Conservation (phyloP, 2,329 filamentous ascomycete species). For the Colletotrichum lindemuthianum region DNA sequence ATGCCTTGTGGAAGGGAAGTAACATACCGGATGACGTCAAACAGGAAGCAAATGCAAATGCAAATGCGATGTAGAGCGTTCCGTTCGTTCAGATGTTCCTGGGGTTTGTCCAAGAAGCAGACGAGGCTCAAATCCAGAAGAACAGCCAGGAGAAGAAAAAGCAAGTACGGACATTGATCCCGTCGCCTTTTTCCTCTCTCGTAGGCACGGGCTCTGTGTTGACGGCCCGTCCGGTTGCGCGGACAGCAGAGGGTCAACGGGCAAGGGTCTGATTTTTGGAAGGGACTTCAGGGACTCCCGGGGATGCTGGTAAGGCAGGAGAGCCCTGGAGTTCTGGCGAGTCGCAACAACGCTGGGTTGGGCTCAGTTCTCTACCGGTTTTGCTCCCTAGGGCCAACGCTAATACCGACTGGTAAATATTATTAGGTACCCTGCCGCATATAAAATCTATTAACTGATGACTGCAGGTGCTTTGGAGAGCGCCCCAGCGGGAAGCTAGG, state of each 20-base stretch:
- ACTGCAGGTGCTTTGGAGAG: too few species aligned
- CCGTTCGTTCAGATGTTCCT: too few species aligned
- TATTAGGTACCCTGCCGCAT: too few species aligned
- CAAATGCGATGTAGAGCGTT: too few species aligned
- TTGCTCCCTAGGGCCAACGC: too few species aligned
- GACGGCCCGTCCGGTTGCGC: slow-evolving; percentile 32
- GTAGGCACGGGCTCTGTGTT: slow-evolving; percentile 14
- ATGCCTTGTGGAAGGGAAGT: not conserved
- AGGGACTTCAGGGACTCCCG: slow-evolving; percentile 31
- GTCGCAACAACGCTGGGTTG: too few species aligned
- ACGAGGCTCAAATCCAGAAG: slow-evolving; percentile 3
- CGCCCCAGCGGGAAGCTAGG: too few species aligned
- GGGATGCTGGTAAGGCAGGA: too few species aligned
- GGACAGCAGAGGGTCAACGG: slow-evolving; percentile 33
- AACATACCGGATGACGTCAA: slow-evolving; percentile 36
- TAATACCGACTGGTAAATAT: too few species aligned
- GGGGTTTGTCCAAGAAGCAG: not conserved
- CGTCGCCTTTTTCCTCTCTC: not conserved
- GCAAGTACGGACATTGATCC: slow-evolving; percentile 16
- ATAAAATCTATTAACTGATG: too few species aligned
- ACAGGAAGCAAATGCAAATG: slow-evolving; percentile 12
- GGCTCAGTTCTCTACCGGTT: too few species aligned
- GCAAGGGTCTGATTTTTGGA: slow-evolving; percentile 32
- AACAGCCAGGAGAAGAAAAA: slow-evolving; percentile 12
- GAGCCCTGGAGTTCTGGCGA: too few species aligned